Base-by-base conservation (phyloP, 2,329 filamentous ascomycete species). In the Penicillium sp. region DNA sequence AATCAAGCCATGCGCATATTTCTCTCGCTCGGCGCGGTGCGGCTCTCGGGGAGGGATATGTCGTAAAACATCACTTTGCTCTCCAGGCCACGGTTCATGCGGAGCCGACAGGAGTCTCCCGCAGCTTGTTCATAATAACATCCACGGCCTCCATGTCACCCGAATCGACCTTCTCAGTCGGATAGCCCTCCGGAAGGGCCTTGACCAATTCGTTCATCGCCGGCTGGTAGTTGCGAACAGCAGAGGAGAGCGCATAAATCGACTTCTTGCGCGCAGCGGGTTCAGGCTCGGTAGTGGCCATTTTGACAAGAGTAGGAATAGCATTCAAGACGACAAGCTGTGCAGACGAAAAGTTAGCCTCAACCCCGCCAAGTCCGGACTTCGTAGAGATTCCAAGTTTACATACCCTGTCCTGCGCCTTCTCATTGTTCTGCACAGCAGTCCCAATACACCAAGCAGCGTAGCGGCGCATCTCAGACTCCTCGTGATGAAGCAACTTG, bases 401-500 rank as follows among this genome's bases (percentile, higher is more conserved):
- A 43, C 73, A 58, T 67, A 77, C 75, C 62, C 80, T 81, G 72
- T 93, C 87, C 72, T 98, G 93, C 41, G 81, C 84, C 65, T 85
- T 85, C 58, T 80, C 78, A 69, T 98, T 97, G 74, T 98, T 98
- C 77, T 97, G 90, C 49, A 98, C 93, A 8, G 93, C 91, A 5
- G 90, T 96, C 41, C 88, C 89, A 48, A 93, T 75, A 72, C 89
- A 96, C 87, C 89, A 95, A n/a, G 89, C 89, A 2, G 91, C 90
- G 80, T 89, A 89, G 60, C 77, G 82, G 54, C 90, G 77, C 62
- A 95, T 74, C 53, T 93, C 86, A 5, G 76, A 65, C 62, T 93
- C 85, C 9, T 79, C 75, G 60, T 84, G 77, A 40, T 77, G 74
- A 11, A 98, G 75, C 53, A 96, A 74, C 7, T 76, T 70, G 9